Base-by-base conservation (phyloP, 176 grass and related monocot species). In the Olyra latifolia region DNA sequence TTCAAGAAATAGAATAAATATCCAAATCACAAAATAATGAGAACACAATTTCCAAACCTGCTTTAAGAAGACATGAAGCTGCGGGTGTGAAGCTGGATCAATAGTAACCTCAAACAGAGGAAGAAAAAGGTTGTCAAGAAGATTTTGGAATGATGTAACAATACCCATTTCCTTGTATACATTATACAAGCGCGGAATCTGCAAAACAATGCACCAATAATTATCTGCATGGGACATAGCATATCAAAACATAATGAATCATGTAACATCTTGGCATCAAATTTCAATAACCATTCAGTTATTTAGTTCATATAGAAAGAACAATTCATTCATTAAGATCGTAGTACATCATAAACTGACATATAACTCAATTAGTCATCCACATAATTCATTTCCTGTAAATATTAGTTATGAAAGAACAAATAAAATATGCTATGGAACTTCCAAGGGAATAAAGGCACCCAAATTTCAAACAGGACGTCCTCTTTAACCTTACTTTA, bases 121-220 rank as follows among this genome's bases (percentile, higher is more conserved):
- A 87, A 99, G 93, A 60, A 99, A 99, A 86, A 99, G 90, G 57
- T 99, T 96, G 91, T 99, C 97, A 52, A 99, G 93, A 63, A 99
- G 85, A 81, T 86, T 93, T 56, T 99, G 97, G 60, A 99, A 99
- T 84, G 97, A 99, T 72, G 90, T 99, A 42, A 88, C 93, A 45
- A 93, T 99, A 52, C 97, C 97, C 93, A 99, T 99, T 89, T 93
- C 90, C 90, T 95, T 93, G 88, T 99, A 99, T 54, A 99, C 61
- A 66, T 95, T 99, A 89, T 99, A 99, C 69, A 99, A 78, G 45
- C 96, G 88, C 7, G 96, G 93, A 70, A 99, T 91, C 96, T 99
- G 90, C 77, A 90, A 83, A 77, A 68, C 15, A 80, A 53, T 23
- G 23, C 41, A 25, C 69, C 6, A 80, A 65, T 74, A 66, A 58